Evolutionary conservation across 805 yeast genomes (phyloP), one percentile per base, ranked within the genome.

Genomic region (Saturnispora hagleri): DNA sequence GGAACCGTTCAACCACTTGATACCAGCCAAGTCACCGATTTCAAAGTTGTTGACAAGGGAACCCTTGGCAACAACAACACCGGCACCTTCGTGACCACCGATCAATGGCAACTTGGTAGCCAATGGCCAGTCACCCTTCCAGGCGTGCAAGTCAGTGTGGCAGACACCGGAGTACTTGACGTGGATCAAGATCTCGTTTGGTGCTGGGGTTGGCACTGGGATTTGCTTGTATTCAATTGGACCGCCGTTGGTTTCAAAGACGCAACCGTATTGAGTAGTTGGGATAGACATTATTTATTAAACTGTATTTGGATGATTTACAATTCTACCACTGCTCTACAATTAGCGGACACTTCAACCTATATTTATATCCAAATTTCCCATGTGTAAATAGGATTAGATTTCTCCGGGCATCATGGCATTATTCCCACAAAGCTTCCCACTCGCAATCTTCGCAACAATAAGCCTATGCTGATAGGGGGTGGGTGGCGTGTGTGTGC

Each of bases 71-170:
- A 84, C 90, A 57, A 85, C 90, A 49, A 77, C 77, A 65, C 91
- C 91, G 35, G 89, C 89, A 71, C 90, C 91, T 71, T 84, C 91
- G 71, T 84, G 91, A 61, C 91, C 91, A 57, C 89, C 90, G 46
- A 84, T 87, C 58, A 83, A 72, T 31, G 89, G 89, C 57, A 81
- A 73, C 65, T 81, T 81, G 58, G 81, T 77, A 56, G 70, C 76
- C 68, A 82, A 73, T 50, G 91, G 90, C 91, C 93, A 86, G 73
- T 87, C 95, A 62, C 93, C 95, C 65, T 83, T 76, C 89, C 89
- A 85, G 53, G 90, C 93, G 73, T 87, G 95, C 68, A 87, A 77
- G 67, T 86, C 95, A 43, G 95, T 86, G 75, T 88, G 95, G 70
- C 95, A 86, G 53, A 86, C 93, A 69, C 95, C 95, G 20, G 93